phyloP scores from a whole-genome alignment of 805 yeast genomes.

The Zygoascus biomembranicola region DNA sequence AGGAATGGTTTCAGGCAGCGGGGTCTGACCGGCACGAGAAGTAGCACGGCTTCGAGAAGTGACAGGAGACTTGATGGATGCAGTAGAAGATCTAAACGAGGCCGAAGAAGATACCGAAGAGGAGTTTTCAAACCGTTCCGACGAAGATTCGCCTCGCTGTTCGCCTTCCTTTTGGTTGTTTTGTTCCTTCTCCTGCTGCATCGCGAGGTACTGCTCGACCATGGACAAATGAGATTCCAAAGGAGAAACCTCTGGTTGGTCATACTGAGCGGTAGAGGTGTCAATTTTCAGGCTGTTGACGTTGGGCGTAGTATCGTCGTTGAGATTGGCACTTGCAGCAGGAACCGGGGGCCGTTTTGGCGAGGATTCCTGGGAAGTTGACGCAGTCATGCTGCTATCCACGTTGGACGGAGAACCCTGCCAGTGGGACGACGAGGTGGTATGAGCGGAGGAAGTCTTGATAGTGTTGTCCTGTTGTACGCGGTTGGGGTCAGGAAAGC shows the following conservation, averaged over 20 bases:
- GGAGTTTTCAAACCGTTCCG: background rate
- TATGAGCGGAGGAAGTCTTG: background rate
- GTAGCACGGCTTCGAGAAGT: constrained; percentile 14
- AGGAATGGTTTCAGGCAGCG: constrained; percentile 2
- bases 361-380: background rate
- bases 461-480: too few species aligned
- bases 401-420: background rate
- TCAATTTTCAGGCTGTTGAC: background rate
- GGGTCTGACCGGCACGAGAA: constrained; percentile 15
- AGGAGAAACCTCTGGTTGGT: background rate
- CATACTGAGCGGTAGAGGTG: background rate
- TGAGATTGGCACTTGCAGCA: background rate
- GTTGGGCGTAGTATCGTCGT: background rate
- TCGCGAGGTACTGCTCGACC: constrained; percentile 4
- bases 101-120: background rate
- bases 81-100: constrained; percentile 13
- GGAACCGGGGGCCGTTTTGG: background rate
- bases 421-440: background rate
- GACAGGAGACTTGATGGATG: constrained; percentile 5
- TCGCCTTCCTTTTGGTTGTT: background rate
- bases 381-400: background rate
- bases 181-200: background rate
- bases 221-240: background rate
- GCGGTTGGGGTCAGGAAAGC: background rate
- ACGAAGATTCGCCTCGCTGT: background rate